Conservation (phyloP, 129 eudicot species). For the Arctium lappa region DNA sequence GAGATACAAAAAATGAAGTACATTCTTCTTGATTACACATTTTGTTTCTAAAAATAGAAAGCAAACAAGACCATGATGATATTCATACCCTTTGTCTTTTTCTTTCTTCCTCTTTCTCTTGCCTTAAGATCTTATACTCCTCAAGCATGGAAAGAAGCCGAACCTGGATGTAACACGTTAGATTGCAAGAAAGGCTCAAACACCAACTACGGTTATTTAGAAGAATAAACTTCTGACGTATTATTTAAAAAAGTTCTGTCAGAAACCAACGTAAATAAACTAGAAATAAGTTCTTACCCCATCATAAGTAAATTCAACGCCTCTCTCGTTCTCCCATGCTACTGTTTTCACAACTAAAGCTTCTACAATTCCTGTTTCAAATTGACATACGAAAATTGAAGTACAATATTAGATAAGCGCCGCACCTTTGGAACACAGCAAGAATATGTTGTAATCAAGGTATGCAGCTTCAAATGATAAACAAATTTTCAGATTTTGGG, state of each 20-base stretch:
- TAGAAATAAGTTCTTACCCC: constrained; percentile 54
- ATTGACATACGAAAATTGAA: constrained; percentile 2
- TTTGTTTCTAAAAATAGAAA: not conserved
- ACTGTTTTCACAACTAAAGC: constrained; percentile 52
- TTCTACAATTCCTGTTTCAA: constrained; percentile 77
- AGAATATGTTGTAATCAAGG: no score
- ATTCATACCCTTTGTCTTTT: constrained; percentile 77
- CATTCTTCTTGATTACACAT: not conserved
- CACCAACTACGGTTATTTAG: not conserved
- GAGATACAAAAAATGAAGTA: constrained; percentile 13
- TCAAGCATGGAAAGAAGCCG: constrained; percentile 88
- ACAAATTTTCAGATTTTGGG: not conserved
- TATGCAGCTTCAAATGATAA: no score
- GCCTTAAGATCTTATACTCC: constrained; percentile 57
- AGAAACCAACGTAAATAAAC: not conserved
- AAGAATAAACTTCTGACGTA: not conserved
- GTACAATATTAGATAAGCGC: no score
- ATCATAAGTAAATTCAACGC: constrained; percentile 69
- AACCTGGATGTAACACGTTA: constrained; percentile 40
- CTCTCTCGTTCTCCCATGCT: constrained; percentile 83
- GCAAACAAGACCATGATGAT: not conserved
- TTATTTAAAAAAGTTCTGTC: not conserved
- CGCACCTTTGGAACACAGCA: no score
- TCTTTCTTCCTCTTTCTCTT: constrained; percentile 80
- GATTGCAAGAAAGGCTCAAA: not conserved